Evolutionary conservation across 2,329 filamentous ascomycete species (phyloP).

Genomic region (Ceratocystis colombiana): DNA sequence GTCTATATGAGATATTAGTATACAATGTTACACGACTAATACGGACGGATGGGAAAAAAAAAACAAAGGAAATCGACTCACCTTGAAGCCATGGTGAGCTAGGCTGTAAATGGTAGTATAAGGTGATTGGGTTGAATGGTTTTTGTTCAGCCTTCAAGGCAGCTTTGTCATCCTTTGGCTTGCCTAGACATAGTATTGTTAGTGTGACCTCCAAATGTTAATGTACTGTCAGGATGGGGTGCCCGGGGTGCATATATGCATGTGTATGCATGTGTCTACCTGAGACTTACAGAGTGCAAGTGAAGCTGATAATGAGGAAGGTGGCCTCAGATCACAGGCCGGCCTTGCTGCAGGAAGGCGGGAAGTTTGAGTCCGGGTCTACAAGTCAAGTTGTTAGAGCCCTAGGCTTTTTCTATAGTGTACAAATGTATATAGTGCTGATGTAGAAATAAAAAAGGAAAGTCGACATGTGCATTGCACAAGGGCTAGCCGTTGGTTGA

Average conservation of each 20-base stretch:
- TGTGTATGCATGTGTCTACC: background rate
- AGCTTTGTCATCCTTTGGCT: constrained; percentile 25
- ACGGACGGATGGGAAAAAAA: background rate
- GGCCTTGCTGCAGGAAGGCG: background rate
- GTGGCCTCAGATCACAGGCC: constrained; percentile 3
- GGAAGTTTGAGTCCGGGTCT: background rate
- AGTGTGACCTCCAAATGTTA: background rate
- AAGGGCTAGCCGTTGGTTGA: background rate
- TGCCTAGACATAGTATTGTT: background rate
- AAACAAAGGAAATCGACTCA: constrained; percentile 29
- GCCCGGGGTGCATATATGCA: background rate
- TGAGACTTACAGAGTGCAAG: background rate
- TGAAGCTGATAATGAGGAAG: background rate
- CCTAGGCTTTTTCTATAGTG: too few relatives aligned
- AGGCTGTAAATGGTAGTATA: background rate
- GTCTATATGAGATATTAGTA: constrained; percentile 40
- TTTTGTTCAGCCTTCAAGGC: constrained; percentile 22
- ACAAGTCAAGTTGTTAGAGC: constrained; percentile 1
- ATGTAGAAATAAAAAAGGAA: background rate
- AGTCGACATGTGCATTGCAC: background rate
- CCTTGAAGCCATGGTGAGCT: constrained; percentile 49
- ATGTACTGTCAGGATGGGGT: background rate
- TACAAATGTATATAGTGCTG: background rate
- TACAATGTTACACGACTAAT: background rate
- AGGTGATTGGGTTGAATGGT: constrained; percentile 25